A percentile compares a stretch with the other conserved stretches of the same genome.
phyloP scores from a whole-genome alignment of 257 asterid genomes.

The Salvia splendens region DNA sequence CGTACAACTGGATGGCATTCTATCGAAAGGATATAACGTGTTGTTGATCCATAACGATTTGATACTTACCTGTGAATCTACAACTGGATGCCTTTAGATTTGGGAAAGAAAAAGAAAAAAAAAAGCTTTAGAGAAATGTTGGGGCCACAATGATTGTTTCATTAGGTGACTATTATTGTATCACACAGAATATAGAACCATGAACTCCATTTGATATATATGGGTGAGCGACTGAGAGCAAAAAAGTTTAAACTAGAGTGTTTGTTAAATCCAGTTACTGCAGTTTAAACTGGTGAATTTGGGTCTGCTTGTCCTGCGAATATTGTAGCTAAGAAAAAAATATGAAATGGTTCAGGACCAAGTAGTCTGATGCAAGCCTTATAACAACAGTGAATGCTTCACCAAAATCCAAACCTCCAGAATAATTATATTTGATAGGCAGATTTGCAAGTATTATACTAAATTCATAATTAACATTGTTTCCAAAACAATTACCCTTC shows the following conservation, averaged over 20 bases:
- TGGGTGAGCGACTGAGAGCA: neutral
- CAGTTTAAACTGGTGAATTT: slow-evolving; percentile 5
- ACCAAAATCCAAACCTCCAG: neutral
- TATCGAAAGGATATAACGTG: neutral
- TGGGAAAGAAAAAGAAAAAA: neutral
- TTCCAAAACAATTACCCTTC: slow-evolving; percentile 10
- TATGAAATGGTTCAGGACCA: neutral
- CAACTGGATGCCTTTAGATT: slow-evolving; percentile 3
- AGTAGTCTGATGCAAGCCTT: slow-evolving; percentile 2
- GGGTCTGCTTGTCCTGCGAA: neutral
- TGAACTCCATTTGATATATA: slow-evolving; percentile 9
- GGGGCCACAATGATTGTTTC: slow-evolving; percentile 11
- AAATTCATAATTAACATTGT: neutral
- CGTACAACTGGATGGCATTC: slow-evolving; percentile 23
- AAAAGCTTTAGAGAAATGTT: neutral
- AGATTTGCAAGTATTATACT: neutral
- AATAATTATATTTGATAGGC: neutral
- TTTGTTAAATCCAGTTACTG: neutral
- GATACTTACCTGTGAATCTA: neutral
- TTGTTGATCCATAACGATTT: slow-evolving; percentile 8
- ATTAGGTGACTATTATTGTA: neutral
- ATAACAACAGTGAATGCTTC: slow-evolving; percentile 3
- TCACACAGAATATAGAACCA: slow-evolving; percentile 10
- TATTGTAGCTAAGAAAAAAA: slow-evolving; percentile 7
- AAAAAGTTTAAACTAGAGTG: slow-evolving; percentile 6